Conservation (phyloP, 495 filamentous ascomycete species). For the Hypoxylon cercidicola region DNA sequence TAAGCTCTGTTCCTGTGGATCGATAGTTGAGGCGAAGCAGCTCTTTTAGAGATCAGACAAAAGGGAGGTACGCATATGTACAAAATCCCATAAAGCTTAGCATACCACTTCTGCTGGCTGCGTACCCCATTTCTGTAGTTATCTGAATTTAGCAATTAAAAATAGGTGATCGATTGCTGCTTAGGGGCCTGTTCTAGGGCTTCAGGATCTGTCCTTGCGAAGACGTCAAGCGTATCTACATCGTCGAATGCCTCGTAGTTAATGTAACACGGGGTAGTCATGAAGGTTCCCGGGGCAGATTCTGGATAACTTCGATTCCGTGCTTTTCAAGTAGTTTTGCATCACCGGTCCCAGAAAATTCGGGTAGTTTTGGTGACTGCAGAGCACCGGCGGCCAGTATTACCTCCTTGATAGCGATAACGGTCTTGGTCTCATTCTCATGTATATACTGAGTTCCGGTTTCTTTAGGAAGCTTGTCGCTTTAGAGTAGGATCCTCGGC, state of each 20-base stretch:
- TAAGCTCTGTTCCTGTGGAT: background rate
- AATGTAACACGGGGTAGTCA: conserved; percentile 56
- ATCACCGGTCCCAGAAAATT: conserved; percentile 65
- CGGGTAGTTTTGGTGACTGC: conserved; percentile 66
- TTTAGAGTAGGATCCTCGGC: conserved; percentile 56
- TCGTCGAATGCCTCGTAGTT: conserved; percentile 20
- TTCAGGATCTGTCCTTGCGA: conserved; percentile 11
- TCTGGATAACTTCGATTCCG: conserved; percentile 55
- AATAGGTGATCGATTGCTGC: background rate
- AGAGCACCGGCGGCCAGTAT: conserved; percentile 65
- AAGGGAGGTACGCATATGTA: conserved; percentile 26
- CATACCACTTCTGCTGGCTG: conserved; percentile 8
- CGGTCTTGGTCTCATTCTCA: conserved; percentile 42
- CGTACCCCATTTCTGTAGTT: conserved; percentile 6
- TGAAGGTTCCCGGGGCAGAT: conserved; percentile 67
- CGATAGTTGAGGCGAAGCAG: conserved; percentile 9
- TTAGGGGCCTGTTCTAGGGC: conserved; percentile 5
- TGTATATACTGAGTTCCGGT: conserved; percentile 55
- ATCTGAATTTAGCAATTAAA: background rate
- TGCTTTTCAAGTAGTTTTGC: conserved; percentile 52
- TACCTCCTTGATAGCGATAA: conserved; percentile 61
- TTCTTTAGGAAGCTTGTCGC: conserved; percentile 29
- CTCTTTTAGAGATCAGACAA: background rate
- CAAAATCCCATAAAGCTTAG: conserved; percentile 17
- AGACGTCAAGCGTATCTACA: conserved; percentile 24